Evolutionary conservation across 192 early-diverging fungal species (phyloP).

Genomic region (Dissophora globulifera): DNA sequence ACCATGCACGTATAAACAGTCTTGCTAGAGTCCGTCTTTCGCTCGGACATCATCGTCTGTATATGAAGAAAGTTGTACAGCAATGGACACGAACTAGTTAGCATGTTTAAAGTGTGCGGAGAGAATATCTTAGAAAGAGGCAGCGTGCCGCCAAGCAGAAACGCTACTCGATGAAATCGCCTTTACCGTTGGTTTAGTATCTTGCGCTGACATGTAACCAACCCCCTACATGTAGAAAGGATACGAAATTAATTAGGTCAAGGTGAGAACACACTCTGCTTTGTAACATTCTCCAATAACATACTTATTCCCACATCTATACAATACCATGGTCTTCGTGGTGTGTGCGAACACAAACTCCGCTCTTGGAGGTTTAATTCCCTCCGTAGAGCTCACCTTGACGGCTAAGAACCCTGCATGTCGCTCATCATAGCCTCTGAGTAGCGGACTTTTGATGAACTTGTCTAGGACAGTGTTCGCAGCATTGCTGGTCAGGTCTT

Average conservation of each 20-base stretch:
- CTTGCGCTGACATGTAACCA: constrained; percentile 26
- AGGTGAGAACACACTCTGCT: too few relatives aligned
- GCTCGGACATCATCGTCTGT: constrained; percentile 35
- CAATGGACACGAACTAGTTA: too few relatives aligned
- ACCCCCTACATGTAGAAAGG: constrained; percentile 12
- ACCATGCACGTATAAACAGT: constrained; percentile 22
- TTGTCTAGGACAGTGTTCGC: neutral
- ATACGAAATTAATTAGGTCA: too few relatives aligned
- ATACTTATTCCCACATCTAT: too few relatives aligned
- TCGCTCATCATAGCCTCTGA: constrained; percentile 36
- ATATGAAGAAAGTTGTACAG: too few relatives aligned
- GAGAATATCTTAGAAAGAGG: too few relatives aligned
- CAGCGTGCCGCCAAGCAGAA: too few relatives aligned
- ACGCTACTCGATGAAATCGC: too few relatives aligned
- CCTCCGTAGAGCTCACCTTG: constrained; percentile 2
- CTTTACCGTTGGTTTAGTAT: constrained; percentile 37
- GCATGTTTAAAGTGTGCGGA: too few relatives aligned
- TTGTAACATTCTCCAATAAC: too few relatives aligned
- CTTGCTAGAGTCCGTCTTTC: constrained; percentile 2
- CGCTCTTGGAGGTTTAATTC: constrained; percentile 9
- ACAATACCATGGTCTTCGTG: constrained; percentile 79
- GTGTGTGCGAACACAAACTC: constrained; percentile 81
- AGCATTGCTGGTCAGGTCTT: neutral
- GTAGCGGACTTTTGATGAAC: constrained; percentile 37
- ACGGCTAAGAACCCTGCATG: constrained; percentile 51